phyloP scores from a whole-genome alignment of 2,329 filamentous ascomycete species.

The Pseudocercospora fijiensis region DNA sequence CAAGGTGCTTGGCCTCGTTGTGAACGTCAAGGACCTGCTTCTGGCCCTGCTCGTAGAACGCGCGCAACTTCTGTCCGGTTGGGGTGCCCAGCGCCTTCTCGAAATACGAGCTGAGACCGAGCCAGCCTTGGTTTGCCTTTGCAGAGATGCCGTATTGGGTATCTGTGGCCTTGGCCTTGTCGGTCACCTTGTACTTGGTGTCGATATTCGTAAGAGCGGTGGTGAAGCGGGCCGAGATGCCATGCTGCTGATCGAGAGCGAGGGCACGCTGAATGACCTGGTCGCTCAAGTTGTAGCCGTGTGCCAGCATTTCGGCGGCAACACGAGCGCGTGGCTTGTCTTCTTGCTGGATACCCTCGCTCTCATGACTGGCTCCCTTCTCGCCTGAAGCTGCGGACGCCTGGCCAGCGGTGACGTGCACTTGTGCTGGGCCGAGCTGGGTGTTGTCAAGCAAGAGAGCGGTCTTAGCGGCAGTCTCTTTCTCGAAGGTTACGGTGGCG shows the following conservation, averaged over 20 bases:
- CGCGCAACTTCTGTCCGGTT: conserved; percentile 80
- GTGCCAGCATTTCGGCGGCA: conserved; percentile 91
- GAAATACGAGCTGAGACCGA: conserved; percentile 81
- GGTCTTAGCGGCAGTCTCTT: conserved; percentile 93
- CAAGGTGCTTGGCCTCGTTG: conserved; percentile 81
- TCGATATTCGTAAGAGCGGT: conserved; percentile 74
- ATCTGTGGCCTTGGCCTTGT: conserved; percentile 81
- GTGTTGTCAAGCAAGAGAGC: conserved; percentile 97
- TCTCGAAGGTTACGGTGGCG: conserved; percentile 94
- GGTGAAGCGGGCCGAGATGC: conserved; percentile 78
- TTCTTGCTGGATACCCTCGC: conserved; percentile 74
- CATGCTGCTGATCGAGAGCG: conserved; percentile 84
- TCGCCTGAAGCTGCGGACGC: conserved; percentile 50
- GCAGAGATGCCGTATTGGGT: conserved; percentile 77
- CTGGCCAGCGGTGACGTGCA: conserved; percentile 75
- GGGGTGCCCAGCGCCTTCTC: conserved; percentile 87
- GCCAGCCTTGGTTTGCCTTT: conserved; percentile 66
- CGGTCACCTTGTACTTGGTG: conserved; percentile 79
- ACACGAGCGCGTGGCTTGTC: conserved; percentile 95
- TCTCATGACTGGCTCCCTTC: conserved; percentile 56
- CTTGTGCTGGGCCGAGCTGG: conserved; percentile 72
- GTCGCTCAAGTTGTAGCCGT: conserved; percentile 83
- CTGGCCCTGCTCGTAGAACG: conserved; percentile 81
- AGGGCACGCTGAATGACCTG: conserved; percentile 78
- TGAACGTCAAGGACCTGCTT: conserved; percentile 95